Evolutionary conservation across 2,329 filamentous ascomycete genomes (phyloP).

Genomic region (Colletotrichum siamense): DNA sequence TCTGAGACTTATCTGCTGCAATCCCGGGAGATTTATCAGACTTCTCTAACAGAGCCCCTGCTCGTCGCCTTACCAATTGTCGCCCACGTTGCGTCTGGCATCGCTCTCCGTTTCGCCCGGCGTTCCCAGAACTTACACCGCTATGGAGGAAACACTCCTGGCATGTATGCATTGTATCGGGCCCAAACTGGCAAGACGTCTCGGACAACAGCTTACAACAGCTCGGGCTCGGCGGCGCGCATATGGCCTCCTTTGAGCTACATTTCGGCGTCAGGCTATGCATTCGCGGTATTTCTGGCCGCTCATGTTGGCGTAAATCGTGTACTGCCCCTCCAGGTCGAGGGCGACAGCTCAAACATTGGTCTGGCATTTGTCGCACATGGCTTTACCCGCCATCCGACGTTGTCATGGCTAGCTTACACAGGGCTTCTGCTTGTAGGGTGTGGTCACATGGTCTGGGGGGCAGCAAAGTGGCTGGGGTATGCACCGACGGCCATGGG

Average conservation of each 20-base stretch:
- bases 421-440: conserved; percentile 69
- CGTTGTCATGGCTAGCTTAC: conserved; percentile 73
- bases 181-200: conserved; percentile 35
- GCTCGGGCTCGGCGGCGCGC: conserved; percentile 25
- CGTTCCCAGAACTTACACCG: conserved; percentile 72
- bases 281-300: conserved; percentile 67
- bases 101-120: conserved; percentile 78
- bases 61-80: conserved; percentile 78
- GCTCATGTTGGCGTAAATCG: conserved; percentile 81
- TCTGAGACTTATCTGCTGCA: conserved; percentile 89
- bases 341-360: conserved; percentile 87
- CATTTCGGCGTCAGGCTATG: conserved; percentile 76
- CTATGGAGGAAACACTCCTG: conserved; percentile 74
- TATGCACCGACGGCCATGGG: conserved; percentile 62
- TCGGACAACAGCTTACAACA: conserved; percentile 32
- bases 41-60: conserved; percentile 77
- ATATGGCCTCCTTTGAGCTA: conserved; percentile 76
- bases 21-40: conserved; percentile 91
- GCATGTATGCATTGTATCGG: conserved; percentile 47
- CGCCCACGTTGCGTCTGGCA: conserved; percentile 77
- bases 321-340: conserved; percentile 73
- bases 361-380: conserved; percentile 85
- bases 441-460: conserved; percentile 83
- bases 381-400: conserved; percentile 76
- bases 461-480: conserved; percentile 82